Percentiles rank a stretch among this genome's conserved stretches.
Evolutionary conservation across 2,329 filamentous ascomycete genomes (phyloP).

Genomic region (Rutstroemia sp.): DNA sequence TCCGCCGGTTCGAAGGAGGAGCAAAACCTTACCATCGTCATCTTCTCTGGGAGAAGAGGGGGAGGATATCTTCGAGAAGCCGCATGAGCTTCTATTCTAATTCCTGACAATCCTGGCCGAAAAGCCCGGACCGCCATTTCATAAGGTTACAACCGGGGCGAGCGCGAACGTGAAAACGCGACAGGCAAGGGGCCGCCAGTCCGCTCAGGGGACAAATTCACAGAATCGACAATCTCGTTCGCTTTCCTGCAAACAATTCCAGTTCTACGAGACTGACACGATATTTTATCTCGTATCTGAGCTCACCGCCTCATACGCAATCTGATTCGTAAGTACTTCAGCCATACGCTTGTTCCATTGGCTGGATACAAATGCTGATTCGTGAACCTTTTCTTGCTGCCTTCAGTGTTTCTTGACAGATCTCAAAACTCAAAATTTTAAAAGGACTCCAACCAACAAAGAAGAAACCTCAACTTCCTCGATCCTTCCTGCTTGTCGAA

Average conservation of each 20-base stretch:
- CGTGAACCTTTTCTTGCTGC: constrained; percentile 6
- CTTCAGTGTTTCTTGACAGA: constrained; percentile 16
- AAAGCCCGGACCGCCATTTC: constrained; percentile 6
- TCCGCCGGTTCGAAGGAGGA: background rate
- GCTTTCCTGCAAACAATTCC: background rate
- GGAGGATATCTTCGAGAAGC: constrained; percentile 1
- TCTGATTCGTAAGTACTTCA: background rate
- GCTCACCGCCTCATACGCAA: background rate
- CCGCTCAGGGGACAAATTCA: constrained; percentile 2
- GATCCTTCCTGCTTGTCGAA: background rate
- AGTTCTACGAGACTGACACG: background rate
- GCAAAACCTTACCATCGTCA: too few species aligned
- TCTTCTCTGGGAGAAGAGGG: background rate
- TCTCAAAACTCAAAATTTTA: constrained; percentile 11
- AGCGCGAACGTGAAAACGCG: background rate
- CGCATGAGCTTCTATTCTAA: constrained; percentile 7
- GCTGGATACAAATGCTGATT: constrained; percentile 14
- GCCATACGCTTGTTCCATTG: too few species aligned
- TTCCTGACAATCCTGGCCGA: constrained; percentile 4
- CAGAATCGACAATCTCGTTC: background rate
- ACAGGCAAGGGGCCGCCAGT: constrained; percentile 2
- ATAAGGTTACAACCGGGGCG: background rate
- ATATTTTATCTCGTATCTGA: background rate
- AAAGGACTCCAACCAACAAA: background rate
- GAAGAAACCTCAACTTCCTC: background rate